Evolutionary conservation across 805 yeast species (phyloP).

Genomic region (Candida sithepensis): DNA sequence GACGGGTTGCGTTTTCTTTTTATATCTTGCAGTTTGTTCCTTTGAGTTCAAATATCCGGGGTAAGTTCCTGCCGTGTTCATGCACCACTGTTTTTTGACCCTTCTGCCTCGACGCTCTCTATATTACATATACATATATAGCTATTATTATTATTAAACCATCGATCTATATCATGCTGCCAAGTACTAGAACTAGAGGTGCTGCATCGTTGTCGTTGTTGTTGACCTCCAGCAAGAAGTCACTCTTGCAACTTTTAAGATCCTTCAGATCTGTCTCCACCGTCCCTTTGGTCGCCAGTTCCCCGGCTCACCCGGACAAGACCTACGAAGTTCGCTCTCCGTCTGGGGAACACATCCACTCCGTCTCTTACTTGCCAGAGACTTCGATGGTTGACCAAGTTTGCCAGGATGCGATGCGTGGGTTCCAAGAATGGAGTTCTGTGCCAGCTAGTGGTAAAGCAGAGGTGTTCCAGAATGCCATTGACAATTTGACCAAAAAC

Average conservation of each 20-base stretch:
- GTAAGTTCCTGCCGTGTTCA: no score
- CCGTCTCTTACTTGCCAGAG: slow-evolving; percentile 3
- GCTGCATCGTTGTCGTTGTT: no score
- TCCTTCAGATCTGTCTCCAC: no score
- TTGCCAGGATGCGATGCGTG: slow-evolving; percentile 12
- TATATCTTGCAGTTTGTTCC: background rate
- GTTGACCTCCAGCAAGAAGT: no score
- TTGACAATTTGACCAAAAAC: slow-evolving; percentile 3
- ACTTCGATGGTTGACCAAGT: slow-evolving; percentile 3
- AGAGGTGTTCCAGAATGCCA: slow-evolving; percentile 10
- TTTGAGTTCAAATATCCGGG: no score
- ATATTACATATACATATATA: background rate
- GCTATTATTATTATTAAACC: no score
- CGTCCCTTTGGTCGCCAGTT: slow-evolving; percentile 8
- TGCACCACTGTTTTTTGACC: no score
- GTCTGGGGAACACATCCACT: slow-evolving; percentile 5
- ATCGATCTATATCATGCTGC: no score
- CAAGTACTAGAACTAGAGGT: no score
- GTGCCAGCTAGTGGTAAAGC: slow-evolving; percentile 8
- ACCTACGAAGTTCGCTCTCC: slow-evolving; percentile 9
- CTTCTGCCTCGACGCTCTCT: no score
- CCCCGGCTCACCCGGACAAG: no score
- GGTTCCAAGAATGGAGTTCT: slow-evolving; percentile 20
- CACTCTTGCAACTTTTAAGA: no score
- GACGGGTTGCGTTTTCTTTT: background rate